These are phyloP conservation scores for Thermomyces lanuginosus DNA, from an alignment of 2,329 filamentous ascomycete genomes.

Conservation along the genomic window DNA sequence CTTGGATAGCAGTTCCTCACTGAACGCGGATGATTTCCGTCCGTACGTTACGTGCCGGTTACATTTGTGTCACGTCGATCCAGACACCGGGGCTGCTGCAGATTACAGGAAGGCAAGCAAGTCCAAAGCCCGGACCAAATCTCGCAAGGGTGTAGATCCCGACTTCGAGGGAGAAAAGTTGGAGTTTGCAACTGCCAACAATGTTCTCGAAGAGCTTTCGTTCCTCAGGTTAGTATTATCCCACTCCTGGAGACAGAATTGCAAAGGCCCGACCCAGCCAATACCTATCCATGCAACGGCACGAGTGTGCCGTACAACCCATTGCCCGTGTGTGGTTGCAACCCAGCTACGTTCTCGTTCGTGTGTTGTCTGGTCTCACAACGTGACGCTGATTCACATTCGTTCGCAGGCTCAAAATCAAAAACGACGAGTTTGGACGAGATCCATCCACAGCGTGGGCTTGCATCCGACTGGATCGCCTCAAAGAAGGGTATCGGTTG, in stretches of 20 bases:
- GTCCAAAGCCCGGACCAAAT: slow-evolving; percentile 45
- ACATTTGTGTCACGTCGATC: slow-evolving; percentile 54
- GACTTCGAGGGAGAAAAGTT: slow-evolving; percentile 47
- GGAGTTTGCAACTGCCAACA: slow-evolving; percentile 38
- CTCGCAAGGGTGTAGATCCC: slow-evolving; percentile 43
- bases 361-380: too few species aligned
- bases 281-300: too few species aligned
- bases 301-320: too few species aligned
- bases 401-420: slow-evolving; percentile 66
- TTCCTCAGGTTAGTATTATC: slow-evolving; percentile 57
- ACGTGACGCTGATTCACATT: too few species aligned
- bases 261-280: too few species aligned
- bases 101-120: slow-evolving; percentile 25
- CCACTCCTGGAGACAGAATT: too few species aligned
- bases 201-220: slow-evolving; percentile 52
- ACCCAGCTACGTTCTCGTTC: too few species aligned
- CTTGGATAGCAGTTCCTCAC: slow-evolving; percentile 32
- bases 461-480: slow-evolving; percentile 67
- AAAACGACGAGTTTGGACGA: slow-evolving; percentile 65
- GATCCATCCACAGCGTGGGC: slow-evolving; percentile 78
- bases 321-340: too few species aligned
- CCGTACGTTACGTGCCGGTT: slow-evolving; percentile 67
- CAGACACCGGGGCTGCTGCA: slow-evolving; percentile 37
- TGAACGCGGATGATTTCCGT: slow-evolving; percentile 36
- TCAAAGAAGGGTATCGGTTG: slow-evolving; percentile 60